Percentiles rank a stretch among this genome's conserved stretches.
These are phyloP conservation scores for Pleomassaria siparia DNA, from an alignment of 2,329 filamentous ascomycete species.

Conservation along the genomic window DNA sequence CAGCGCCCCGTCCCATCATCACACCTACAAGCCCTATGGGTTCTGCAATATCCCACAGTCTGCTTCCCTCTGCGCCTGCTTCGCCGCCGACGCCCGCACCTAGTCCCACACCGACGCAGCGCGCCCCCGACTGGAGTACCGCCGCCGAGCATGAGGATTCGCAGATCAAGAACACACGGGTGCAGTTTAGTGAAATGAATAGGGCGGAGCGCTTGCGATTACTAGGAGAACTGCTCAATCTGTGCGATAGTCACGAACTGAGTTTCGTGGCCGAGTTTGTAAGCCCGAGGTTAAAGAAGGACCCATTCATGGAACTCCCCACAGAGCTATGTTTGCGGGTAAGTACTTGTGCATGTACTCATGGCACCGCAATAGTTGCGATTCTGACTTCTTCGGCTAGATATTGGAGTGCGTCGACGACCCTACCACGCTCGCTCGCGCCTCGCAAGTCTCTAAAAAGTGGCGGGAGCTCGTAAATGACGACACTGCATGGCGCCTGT, in stretches of 20 bases:
- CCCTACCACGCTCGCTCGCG: constrained; percentile 86
- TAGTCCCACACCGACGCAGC: constrained; percentile 64
- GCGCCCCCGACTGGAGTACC: constrained; percentile 72
- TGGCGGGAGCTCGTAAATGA: constrained; percentile 94
- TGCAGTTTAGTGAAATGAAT: constrained; percentile 77
- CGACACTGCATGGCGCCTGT: constrained; percentile 96
- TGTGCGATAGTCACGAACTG: constrained; percentile 92
- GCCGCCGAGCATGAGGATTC: constrained; percentile 80
- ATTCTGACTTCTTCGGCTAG: constrained; percentile 49
- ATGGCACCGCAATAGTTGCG: constrained; percentile 8
- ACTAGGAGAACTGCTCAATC: constrained; percentile 83
- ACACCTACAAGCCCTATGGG: constrained; percentile 53
- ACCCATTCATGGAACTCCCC: constrained; percentile 88
- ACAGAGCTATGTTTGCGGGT: constrained; percentile 91
- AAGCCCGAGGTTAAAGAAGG: constrained; percentile 89
- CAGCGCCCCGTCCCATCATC: constrained; percentile 49
- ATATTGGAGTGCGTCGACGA: constrained; percentile 97
- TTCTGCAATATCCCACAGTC: constrained; percentile 58
- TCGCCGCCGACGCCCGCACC: constrained; percentile 69
- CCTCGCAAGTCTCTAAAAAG: constrained; percentile 91
- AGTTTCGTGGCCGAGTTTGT: constrained; percentile 97
- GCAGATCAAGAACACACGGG: constrained; percentile 75
- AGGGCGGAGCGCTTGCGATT: constrained; percentile 76
- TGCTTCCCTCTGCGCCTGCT: constrained; percentile 65
- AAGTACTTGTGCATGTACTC: constrained; percentile 41